Conservation (phyloP, 1,284 basidiomycete species). For the Lentinula novae-zelandiae region DNA sequence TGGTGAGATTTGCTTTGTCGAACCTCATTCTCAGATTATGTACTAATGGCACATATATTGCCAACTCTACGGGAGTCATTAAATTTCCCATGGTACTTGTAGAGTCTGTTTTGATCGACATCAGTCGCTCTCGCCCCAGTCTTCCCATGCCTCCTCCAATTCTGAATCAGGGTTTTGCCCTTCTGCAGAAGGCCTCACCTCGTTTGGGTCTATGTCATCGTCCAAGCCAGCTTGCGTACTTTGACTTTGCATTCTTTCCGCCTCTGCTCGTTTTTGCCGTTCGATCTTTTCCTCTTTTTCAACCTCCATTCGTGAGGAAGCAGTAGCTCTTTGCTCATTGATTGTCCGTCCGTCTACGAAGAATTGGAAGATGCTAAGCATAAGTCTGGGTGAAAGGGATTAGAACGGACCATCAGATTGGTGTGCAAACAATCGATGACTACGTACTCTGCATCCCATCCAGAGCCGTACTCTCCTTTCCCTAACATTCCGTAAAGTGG, state of each 20-base stretch:
- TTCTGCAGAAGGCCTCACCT: background rate
- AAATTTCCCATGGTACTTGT: background rate
- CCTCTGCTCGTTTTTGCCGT: background rate
- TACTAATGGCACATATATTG: too few species aligned
- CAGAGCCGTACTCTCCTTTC: background rate
- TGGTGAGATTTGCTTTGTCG: too few species aligned
- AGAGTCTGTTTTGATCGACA: background rate
- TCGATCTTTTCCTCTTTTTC: background rate
- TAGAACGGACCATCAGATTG: background rate
- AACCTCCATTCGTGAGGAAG: background rate
- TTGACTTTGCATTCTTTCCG: background rate
- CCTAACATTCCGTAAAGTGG: background rate
- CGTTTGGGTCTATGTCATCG: background rate
- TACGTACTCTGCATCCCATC: slow-evolving; percentile 3
- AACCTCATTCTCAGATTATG: too few species aligned
- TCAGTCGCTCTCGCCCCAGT: background rate
- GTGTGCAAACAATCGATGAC: background rate
- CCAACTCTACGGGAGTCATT: too few species aligned
- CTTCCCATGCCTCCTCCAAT: background rate
- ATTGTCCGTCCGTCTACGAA: background rate
- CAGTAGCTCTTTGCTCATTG: background rate
- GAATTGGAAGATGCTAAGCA: background rate
- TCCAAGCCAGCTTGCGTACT: background rate
- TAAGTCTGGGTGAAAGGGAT: background rate
- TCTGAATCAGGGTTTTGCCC: background rate